phyloP scores from a whole-genome alignment of 306 rosid species.

The Medicago arabica region DNA sequence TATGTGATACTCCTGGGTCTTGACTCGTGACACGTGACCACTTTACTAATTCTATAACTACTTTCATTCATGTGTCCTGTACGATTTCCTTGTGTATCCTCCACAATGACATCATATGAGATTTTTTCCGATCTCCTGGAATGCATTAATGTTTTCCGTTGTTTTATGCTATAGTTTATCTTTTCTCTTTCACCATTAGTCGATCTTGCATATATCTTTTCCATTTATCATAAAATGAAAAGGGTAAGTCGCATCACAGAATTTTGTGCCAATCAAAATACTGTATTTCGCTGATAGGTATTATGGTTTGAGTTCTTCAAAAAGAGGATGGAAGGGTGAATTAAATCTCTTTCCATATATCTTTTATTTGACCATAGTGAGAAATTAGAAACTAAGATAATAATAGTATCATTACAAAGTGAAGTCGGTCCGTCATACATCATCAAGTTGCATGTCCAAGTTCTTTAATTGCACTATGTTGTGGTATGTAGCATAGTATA shows the following conservation, averaged over 20 bases:
- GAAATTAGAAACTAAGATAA: constrained; percentile 25
- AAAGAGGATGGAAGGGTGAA: constrained; percentile 21
- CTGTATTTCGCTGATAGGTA: constrained; percentile 3
- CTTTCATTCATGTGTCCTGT: not conserved
- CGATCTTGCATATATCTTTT: not conserved
- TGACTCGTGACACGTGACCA: not conserved
- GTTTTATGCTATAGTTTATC: constrained; percentile 6
- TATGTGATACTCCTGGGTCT: not conserved
- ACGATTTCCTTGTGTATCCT: not conserved
- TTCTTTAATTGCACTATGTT: constrained; percentile 9
- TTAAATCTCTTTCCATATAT: not conserved
- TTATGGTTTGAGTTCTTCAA: not conserved
- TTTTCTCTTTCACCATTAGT: not conserved
- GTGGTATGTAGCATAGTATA: not conserved
- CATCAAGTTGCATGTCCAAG: constrained; percentile 1
- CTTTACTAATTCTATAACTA: not conserved
- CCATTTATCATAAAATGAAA: not conserved
- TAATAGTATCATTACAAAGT: constrained; percentile 10
- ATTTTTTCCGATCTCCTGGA: not conserved
- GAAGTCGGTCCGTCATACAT: not conserved
- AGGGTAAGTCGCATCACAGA: not conserved
- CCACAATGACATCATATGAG: not conserved
- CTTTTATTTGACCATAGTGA: not conserved
- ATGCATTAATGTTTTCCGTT: not conserved
- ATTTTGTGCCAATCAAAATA: not conserved